Base-by-base conservation (phyloP, 179 eudicot genomes). In the Heliamphora pulchella region DNA sequence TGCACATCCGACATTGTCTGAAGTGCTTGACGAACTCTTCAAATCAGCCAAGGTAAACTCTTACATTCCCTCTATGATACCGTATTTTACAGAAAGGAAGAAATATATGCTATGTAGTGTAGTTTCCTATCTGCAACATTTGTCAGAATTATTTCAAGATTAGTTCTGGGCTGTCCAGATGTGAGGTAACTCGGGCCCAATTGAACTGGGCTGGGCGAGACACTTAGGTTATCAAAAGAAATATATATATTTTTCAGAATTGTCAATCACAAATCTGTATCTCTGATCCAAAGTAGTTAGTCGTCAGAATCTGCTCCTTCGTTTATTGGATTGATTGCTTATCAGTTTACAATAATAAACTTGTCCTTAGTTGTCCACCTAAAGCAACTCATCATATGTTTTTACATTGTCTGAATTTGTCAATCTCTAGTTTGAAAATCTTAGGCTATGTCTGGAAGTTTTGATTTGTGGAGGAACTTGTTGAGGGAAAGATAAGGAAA, bases 1-100 rank as follows among this genome's bases (percentile, higher is more conserved):
- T 84, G 99, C 99, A 57, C 98, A 96, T 88, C 99, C 99, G 77
- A 96, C 98, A 68, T 81, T 96, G 81, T 96, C 99, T 81, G 99
- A 94, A 94, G 99, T 96, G 73, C 83, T 96, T 14, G 99, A 96
- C 78, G 99, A 96, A 80, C 94, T 96, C 69, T 96, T 92, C 80
- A 96, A 91, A 88, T 91, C 98, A 59, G 99, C 98, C 69, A 89
- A 94, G 90, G 99, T 94, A 86, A 82, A 79, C 7, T 80, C 51
- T 44, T 71, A 0, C 43, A 43, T 84, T 78, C 69, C 73, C 31
- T 44, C 46, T 46, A 7, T 75, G 63, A 44, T 9, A 18, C 3
- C 68, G 73, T 31, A 66, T 20, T 44, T 44, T 43, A 44, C 20
- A 44, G 51, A 8, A 5, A 9, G 14, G 57, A 31, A 46, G 74